phyloP scores from a whole-genome alignment of 345 rosid species.

The Citrus trifoliata region DNA sequence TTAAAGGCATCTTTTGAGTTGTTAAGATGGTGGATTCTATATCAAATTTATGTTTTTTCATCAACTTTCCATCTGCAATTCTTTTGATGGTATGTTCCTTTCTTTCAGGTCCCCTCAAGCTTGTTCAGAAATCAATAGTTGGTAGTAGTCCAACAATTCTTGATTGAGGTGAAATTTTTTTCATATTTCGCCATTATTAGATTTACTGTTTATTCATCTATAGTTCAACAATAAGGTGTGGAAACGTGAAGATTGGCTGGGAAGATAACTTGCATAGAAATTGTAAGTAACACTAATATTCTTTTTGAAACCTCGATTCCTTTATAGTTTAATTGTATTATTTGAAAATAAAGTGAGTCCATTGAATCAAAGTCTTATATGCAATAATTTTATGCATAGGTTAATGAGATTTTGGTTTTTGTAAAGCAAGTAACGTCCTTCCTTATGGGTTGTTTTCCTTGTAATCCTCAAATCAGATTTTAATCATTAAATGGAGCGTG shows the following conservation, averaged over 20 bases:
- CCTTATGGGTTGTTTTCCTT: too few species aligned
- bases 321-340: neutral
- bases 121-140: constrained; percentile 40
- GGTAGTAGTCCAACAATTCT: neutral
- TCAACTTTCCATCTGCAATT: neutral
- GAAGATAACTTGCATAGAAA: neutral
- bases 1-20: neutral
- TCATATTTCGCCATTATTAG: neutral
- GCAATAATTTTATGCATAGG: neutral
- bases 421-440: neutral
- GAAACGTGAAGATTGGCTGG: neutral
- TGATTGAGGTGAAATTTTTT: neutral
- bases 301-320: neutral
- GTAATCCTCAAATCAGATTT: neutral
- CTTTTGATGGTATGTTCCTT: neutral
- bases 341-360: neutral
- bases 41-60: neutral
- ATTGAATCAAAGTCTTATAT: neutral
- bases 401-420: neutral
- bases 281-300: neutral
- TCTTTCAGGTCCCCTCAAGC: constrained; percentile 56
- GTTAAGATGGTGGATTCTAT: neutral
- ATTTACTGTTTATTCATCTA: constrained; percentile 7
- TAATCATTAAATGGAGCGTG: neutral
- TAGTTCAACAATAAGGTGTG: neutral